Percentiles rank a stretch among this genome's conserved stretches.
phyloP scores from a whole-genome alignment of 208 protist species.

The Leptomonas pyrrhocoris region DNA sequence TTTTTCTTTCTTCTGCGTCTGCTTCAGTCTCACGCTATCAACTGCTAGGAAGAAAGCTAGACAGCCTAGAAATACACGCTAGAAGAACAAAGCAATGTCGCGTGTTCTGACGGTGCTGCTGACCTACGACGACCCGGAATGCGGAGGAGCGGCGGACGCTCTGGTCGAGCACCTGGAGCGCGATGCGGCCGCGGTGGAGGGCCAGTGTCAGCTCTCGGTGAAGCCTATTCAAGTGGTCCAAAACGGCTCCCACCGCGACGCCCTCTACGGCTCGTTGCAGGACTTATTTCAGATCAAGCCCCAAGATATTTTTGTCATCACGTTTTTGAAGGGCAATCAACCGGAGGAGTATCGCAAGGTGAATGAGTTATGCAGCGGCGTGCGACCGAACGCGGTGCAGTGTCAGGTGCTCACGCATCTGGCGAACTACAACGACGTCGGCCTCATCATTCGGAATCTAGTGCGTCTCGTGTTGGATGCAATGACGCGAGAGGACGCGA shows the following conservation, averaged over 20 bases:
- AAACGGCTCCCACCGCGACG: slow-evolving; percentile 71
- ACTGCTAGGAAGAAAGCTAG: too few species aligned
- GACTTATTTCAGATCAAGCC: slow-evolving; percentile 76
- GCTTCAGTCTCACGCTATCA: too few species aligned
- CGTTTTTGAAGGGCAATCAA: slow-evolving; percentile 79
- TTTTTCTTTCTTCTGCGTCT: too few species aligned
- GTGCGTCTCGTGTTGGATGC: slow-evolving; percentile 76
- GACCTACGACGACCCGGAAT: slow-evolving; percentile 90
- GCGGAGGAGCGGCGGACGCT: slow-evolving; percentile 84
- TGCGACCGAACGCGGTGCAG: slow-evolving; percentile 63
- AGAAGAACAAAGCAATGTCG: slow-evolving; percentile 23
- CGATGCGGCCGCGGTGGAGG: slow-evolving; percentile 47
- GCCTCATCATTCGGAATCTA: slow-evolving; percentile 84
- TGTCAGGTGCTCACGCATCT: slow-evolving; percentile 82
- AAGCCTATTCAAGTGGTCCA: slow-evolving; percentile 69
- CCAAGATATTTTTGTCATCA: slow-evolving; percentile 79
- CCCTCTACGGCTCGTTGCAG: slow-evolving; percentile 72
- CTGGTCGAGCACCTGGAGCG: slow-evolving; percentile 81
- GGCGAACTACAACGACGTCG: slow-evolving; percentile 84
- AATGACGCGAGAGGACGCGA: slow-evolving; percentile 42
- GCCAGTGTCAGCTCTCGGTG: slow-evolving; percentile 63
- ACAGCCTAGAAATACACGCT: not conserved
- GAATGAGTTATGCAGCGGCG: slow-evolving; percentile 69
- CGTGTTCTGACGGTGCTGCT: slow-evolving; percentile 69
- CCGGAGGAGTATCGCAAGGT: slow-evolving; percentile 85